A percentile compares a stretch with the other conserved stretches of the same genome.
Evolutionary conservation across 2,329 filamentous ascomycete genomes (phyloP).

Genomic region (Colletotrichum sidae): DNA sequence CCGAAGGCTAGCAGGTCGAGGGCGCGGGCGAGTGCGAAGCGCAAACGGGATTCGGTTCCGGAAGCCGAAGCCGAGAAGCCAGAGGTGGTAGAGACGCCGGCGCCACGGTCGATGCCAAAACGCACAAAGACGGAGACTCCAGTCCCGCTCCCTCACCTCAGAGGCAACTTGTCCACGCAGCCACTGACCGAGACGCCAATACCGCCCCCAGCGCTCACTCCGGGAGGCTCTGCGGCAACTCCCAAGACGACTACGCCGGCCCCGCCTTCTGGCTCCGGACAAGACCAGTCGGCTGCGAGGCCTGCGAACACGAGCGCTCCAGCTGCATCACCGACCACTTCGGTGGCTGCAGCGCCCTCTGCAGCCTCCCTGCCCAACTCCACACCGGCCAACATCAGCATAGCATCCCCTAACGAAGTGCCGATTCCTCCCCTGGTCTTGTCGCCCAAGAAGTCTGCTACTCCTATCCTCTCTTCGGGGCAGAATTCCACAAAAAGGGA

Average conservation of each 20-base stretch:
- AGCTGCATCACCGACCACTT: slow-evolving; percentile 32
- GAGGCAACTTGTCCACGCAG: slow-evolving; percentile 42
- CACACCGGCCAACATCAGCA: slow-evolving; percentile 50
- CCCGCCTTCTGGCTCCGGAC: slow-evolving; percentile 40
- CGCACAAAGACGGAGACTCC: slow-evolving; percentile 69
- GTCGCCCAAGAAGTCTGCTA: slow-evolving; percentile 46
- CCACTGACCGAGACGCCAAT: slow-evolving; percentile 34
- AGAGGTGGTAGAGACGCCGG: slow-evolving; percentile 42
- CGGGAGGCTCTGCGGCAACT: slow-evolving; percentile 38
- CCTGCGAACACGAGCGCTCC: slow-evolving; percentile 28
- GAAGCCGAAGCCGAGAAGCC: slow-evolving; percentile 45
- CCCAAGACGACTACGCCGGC: slow-evolving; percentile 49
- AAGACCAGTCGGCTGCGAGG: slow-evolving; percentile 29
- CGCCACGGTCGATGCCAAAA: slow-evolving; percentile 57
- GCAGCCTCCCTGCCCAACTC: slow-evolving; percentile 41
- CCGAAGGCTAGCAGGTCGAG: slow-evolving; percentile 44
- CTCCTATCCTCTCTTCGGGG: slow-evolving; percentile 51
- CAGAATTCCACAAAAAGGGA: slow-evolving; percentile 54
- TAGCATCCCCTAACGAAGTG: slow-evolving; percentile 53
- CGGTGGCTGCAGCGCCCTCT: slow-evolving; percentile 9
- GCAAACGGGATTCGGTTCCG: slow-evolving; percentile 56
- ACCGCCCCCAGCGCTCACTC: slow-evolving; percentile 47
- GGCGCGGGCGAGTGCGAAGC: slow-evolving; percentile 50
- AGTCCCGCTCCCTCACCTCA: slow-evolving; percentile 59
- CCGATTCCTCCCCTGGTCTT: slow-evolving; percentile 52